These are phyloP conservation scores for Solanum sitiens DNA, from an alignment of 257 asterid genomes.

Conservation along the genomic window DNA sequence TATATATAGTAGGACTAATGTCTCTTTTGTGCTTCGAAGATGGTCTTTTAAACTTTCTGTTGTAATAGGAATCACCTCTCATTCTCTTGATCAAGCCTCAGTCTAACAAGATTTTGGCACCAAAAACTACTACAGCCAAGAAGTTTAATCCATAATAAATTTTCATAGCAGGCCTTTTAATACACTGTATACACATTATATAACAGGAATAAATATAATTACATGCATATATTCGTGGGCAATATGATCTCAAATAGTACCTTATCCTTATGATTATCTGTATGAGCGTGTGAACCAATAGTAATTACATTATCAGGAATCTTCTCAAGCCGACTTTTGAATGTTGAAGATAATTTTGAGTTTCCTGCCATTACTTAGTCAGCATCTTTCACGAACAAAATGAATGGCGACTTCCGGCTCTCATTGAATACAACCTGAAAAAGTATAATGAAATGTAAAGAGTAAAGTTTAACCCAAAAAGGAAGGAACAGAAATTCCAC, in stretches of 20 bases:
- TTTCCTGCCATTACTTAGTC: constrained; percentile 75
- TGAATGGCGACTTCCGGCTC: constrained; percentile 70
- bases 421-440: constrained; percentile 53
- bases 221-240: not conserved
- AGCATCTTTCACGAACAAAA: constrained; percentile 83
- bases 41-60: not conserved
- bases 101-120: not conserved
- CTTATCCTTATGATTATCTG: constrained; percentile 72
- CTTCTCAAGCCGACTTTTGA: constrained; percentile 66
- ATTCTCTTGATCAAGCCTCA: not conserved
- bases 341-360: constrained; percentile 49
- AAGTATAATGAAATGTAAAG: not conserved
- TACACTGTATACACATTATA: not conserved
- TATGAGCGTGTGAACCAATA: constrained; percentile 66
- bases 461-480: not conserved
- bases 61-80: not conserved
- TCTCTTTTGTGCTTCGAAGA: not conserved
- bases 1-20: not conserved
- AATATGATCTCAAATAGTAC: constrained; percentile 18
- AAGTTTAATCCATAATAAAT: not conserved
- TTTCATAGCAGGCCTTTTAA: not conserved
- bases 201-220: not conserved
- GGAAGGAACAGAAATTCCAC: not conserved
- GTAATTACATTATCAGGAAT: constrained; percentile 72
- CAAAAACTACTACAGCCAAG: not conserved